Evolutionary conservation across 2,329 filamentous ascomycete species (phyloP), one percentile per base, ranked within the genome.

Genomic region (Colletotrichum brevisporum): DNA sequence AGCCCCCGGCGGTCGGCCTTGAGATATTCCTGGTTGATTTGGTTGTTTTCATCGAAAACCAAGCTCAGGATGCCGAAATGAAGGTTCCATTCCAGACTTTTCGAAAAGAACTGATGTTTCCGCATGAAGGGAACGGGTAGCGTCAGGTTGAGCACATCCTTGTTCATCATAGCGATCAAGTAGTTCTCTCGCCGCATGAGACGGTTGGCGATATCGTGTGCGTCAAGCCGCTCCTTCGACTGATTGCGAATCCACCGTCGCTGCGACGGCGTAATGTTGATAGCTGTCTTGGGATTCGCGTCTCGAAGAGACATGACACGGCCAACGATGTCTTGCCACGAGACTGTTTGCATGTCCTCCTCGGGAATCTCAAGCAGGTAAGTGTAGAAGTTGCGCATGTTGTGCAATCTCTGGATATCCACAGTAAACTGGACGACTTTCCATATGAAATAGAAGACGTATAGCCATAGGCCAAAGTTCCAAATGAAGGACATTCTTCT

Each of bases 151-250:
- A 99, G 81, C 45, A 98, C 89, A 70, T 98, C 96, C 79, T 99
- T 98, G 84, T 99, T 99, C 82, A 98, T 94, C 75, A 99, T 86
- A 5, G 96, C 96, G 75, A 99, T 98, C 71, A 98, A 88, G 75
- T 98, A 99, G 76, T 99, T 99, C 71, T 98, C 95, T 76, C 94
- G 92, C 68, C 96, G 91, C 96, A 99, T 98, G 53, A 99, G 83
- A 39, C 96, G 90, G 77, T 98, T 99, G 6, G 96, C 96, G 78
- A 99, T 98, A 76, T 98, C 96, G 75, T 98, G 94, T 12, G 96
- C 96, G 80, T 98, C 96, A 74, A 99, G 91, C 71, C 95, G 89
- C 81, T 98, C 94, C 78, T 98, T 97, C 24, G 94, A 97, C 77
- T 97, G 94, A 67, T 91, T 94, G 53, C 93, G 92, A 71, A 95